Evolutionary conservation across 2,329 filamentous ascomycete species (phyloP), one percentile per base, ranked within the genome.

Genomic region (Tolypocladium guangdongense): DNA sequence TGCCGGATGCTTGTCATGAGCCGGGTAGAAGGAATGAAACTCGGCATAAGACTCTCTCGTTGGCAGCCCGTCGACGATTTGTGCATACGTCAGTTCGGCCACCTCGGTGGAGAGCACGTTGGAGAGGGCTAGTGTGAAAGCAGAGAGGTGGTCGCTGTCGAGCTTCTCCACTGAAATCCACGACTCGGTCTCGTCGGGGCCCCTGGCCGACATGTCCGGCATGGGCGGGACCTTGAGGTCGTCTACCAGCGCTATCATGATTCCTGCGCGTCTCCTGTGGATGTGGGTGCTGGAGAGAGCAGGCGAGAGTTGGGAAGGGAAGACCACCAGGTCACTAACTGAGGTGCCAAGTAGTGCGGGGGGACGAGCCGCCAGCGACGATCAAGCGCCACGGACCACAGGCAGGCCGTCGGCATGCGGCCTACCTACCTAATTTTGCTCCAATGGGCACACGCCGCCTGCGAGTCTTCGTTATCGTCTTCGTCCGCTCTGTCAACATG

Each of bases 41-140:
- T 46, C 41, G 41, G 22, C 22, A 3, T 16, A 30, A 12, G 41
- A 46, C n/a, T 46, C 41, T 22, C 12, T 27, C 8, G 41, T 46
- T 16, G 59, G 59, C 0, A 58, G 54, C 1, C 58, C 59, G 22
- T 62, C 55, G 3, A 59, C 57, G 6, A 62, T 56, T 8, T 61
- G 58, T 0, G 58, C 55, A 14, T 58, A 60, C 0, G 59, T 60
- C 7, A 55, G 50, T 6, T 53, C 49, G 0, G 58, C 57, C 0
- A 54, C 3, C 3, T 52, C 53, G 0, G 54, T 61, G 0, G 54
- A 49, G 0, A 61, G 45, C 4, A 54, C 46, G 24, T 55, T 56
- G n/a, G 30, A 36, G 22, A 52, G 18, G 30, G 50, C 41, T 11
- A 12, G 32, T 14, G 18, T 30, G 16, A 52, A 35, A 41, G 16